Evolutionary conservation across 2,329 filamentous ascomycete species (phyloP), one percentile per base, ranked within the genome.

Genomic region (Ceratocystis eucalypticola): DNA sequence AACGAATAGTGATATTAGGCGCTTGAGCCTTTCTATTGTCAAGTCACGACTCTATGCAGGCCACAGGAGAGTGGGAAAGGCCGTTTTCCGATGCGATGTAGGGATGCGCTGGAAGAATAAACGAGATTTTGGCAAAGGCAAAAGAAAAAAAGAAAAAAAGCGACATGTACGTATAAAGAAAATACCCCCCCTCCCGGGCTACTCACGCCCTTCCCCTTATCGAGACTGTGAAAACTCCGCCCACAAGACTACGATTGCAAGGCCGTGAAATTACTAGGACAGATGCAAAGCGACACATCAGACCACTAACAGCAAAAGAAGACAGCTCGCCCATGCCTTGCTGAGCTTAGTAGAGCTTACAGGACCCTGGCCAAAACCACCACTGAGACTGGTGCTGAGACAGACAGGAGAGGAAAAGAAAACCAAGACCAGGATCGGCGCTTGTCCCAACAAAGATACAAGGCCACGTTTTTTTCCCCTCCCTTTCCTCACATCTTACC

Each of bases 351-450:
- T 2, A 20, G 45, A 33, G 2, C 17, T 37, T 59, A 59, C 55
- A 59, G 55, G 55, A 59, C 55, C 55, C 55, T 59, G 33, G 55
- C 28, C 25, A 59, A 59, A 59, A 59, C 28, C 28, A 59, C 6
- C 25, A 59, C 28, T 59, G 55, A 59, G 55, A 59, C 53, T 33
- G 53, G 17, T 25, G 33, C 53, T 17, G 53, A 59, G 53, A 59
- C 53, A 30, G 53, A 57, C 28, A n/a, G 17, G 33, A 7, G 22
- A 33, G 22, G 30, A 25, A 59, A 22, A 53, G 6, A 33, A 33
- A 10, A 59, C 17, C 15, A 33, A 8, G 55, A n/a, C 55, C 6
- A 59, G 28, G 55, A 37, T 20, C 55, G 17, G 28, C 55, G 30
- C 55, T 59, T 59, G 22, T 59, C 28, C 55, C 33, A 59, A 37